phyloP scores from a whole-genome alignment of 116 monocot species.

The Papilionanthe hybrid region DNA sequence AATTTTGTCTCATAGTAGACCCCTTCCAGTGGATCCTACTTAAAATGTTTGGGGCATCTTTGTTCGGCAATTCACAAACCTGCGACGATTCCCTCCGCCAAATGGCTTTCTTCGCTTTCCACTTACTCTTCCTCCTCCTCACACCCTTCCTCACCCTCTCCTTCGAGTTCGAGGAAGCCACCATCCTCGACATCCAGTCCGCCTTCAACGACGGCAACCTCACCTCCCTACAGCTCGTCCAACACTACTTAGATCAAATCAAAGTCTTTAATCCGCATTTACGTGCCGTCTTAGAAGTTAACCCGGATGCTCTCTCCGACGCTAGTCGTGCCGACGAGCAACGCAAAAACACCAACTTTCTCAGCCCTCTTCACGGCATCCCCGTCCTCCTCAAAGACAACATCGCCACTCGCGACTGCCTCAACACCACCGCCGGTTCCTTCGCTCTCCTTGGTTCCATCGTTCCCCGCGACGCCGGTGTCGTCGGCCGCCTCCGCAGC shows the following conservation, averaged over 20 bases:
- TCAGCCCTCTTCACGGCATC: conserved; percentile 61
- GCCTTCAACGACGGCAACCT: not conserved
- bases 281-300: conserved; percentile 8
- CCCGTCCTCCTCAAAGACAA: conserved; percentile 67
- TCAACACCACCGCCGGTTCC: conserved; percentile 79
- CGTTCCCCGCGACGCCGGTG: conserved; percentile 45
- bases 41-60: no score
- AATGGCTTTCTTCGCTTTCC: no score
- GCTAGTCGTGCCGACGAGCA: not conserved
- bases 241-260: not conserved
- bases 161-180: not conserved
- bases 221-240: not conserved
- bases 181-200: not conserved
- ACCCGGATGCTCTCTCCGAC: not conserved
- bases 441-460: conserved; percentile 58
- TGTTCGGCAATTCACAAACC: no score
- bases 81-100: no score
- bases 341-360: not conserved
- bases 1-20: no score
- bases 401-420: conserved; percentile 46
- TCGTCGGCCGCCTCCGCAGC: conserved; percentile 19
- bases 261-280: not conserved
- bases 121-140: no score
- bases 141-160: not conserved
- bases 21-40: no score